A percentile compares a stretch with the other conserved stretches of the same genome.
Evolutionary conservation across 2,329 filamentous ascomycete species (phyloP).

Genomic region (Aotearoamyces nothofagi): DNA sequence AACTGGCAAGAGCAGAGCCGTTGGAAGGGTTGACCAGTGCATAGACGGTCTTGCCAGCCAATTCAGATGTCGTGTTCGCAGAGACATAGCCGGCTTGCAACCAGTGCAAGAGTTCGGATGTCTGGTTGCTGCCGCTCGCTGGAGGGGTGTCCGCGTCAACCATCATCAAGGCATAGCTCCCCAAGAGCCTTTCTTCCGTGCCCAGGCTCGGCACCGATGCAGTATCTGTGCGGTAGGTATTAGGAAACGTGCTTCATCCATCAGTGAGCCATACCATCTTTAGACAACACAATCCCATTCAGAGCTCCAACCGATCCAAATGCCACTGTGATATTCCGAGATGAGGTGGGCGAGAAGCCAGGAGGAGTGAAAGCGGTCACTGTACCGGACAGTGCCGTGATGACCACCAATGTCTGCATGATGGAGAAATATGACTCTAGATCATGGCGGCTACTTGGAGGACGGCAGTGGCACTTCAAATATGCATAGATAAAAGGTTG

Average conservation of each 20-base stretch:
- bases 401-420: too few species aligned
- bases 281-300: slow-evolving; percentile 12
- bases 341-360: slow-evolving; percentile 13
- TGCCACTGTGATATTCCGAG: slow-evolving; percentile 11
- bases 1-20: slow-evolving; percentile 10
- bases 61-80: slow-evolving; percentile 7
- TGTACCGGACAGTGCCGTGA: too few species aligned
- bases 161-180: slow-evolving; percentile 17
- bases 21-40: slow-evolving; percentile 11
- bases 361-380: slow-evolving; percentile 14
- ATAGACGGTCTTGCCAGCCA: slow-evolving; percentile 11
- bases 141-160: slow-evolving; percentile 15
- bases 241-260: not conserved
- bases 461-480: too few species aligned
- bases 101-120: slow-evolving; percentile 18
- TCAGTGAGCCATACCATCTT: slow-evolving; percentile 8
- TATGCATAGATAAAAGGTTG: too few species aligned
- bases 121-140: slow-evolving; percentile 7
- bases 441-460: too few species aligned
- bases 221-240: slow-evolving; percentile 8
- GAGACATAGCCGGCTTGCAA: slow-evolving; percentile 15
- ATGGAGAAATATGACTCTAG: too few species aligned
- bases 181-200: slow-evolving; percentile 8
- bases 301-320: slow-evolving; percentile 11
- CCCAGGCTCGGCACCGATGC: slow-evolving; percentile 10